These are phyloP conservation scores for Beauveria australis DNA, from an alignment of 2,329 filamentous ascomycete species.

Conservation along the genomic window DNA sequence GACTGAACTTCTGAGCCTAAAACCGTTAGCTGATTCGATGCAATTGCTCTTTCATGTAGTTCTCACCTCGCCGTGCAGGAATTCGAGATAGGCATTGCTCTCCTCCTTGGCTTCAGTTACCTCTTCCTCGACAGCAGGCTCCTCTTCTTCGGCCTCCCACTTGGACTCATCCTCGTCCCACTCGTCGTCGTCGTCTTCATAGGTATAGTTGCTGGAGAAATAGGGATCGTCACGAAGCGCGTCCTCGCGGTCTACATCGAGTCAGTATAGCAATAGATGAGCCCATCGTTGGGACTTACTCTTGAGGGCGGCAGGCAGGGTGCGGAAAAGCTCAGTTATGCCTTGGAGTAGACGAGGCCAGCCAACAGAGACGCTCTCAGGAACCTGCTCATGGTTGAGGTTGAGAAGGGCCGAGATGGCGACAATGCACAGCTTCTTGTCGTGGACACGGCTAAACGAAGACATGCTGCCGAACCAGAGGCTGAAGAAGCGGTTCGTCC, in stretches of 20 bases:
- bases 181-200: conserved; percentile 71
- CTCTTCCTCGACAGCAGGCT: conserved; percentile 55
- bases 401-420: conserved; percentile 82
- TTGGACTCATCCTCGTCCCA: conserved; percentile 75
- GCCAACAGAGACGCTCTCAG: conserved; percentile 84
- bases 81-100: conserved; percentile 89
- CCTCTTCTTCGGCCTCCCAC: conserved; percentile 69
- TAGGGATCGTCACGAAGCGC: conserved; percentile 82
- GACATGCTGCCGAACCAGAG: conserved; percentile 97
- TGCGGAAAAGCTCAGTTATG: conserved; percentile 85
- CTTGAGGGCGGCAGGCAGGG: conserved; percentile 77
- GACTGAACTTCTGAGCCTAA: conserved; percentile 75
- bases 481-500: conserved; percentile 99
- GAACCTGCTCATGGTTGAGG: conserved; percentile 72
- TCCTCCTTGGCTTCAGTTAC: conserved; percentile 70
- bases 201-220: conserved; percentile 54
- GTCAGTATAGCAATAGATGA: conserved; percentile 18
- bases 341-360: conserved; percentile 89
- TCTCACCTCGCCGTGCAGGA: conserved; percentile 79
- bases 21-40: conserved; percentile 16
- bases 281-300: conserved; percentile 43
- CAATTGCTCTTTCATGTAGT: not conserved
- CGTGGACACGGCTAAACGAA: conserved; percentile 85
- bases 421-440: conserved; percentile 97
- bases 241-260: conserved; percentile 69